phyloP scores from a whole-genome alignment of 176 grass and related monocot species.

The Rhynchospora tenuis region DNA sequence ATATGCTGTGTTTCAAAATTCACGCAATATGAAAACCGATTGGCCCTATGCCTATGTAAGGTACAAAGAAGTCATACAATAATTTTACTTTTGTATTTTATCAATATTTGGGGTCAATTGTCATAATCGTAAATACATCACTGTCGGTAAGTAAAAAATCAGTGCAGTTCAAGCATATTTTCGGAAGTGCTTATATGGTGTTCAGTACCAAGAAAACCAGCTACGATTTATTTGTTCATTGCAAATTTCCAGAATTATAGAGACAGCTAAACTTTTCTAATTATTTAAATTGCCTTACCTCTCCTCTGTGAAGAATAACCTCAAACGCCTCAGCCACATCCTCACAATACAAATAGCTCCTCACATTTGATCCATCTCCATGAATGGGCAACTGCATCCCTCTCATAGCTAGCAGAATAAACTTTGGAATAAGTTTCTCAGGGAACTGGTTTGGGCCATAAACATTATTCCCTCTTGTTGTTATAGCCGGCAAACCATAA shows the following conservation, averaged over 20 bases:
- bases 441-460: conserved; percentile 79
- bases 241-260: not conserved
- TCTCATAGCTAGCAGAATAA: conserved; percentile 60
- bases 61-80: too few relatives aligned
- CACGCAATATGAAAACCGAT: not conserved
- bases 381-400: conserved; percentile 62
- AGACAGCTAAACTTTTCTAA: not conserved
- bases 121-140: not conserved
- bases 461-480: conserved; percentile 76
- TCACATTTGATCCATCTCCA: conserved; percentile 66
- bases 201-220: not conserved
- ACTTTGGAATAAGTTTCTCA: conserved; percentile 84
- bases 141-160: not conserved
- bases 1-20: not conserved
- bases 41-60: not conserved
- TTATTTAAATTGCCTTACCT: conserved; percentile 31
- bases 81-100: not conserved
- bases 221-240: not conserved
- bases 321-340: conserved; percentile 83
- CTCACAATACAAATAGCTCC: conserved; percentile 74
- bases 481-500: conserved; percentile 72
- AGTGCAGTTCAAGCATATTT: not conserved
- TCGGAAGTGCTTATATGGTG: not conserved
- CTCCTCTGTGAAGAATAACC: conserved; percentile 68
- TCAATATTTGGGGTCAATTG: not conserved